A percentile compares a stretch with the other conserved stretches of the same genome.
Conservation (phyloP, 352 stramenopile species). For the Pythium aphanidermatum region DNA sequence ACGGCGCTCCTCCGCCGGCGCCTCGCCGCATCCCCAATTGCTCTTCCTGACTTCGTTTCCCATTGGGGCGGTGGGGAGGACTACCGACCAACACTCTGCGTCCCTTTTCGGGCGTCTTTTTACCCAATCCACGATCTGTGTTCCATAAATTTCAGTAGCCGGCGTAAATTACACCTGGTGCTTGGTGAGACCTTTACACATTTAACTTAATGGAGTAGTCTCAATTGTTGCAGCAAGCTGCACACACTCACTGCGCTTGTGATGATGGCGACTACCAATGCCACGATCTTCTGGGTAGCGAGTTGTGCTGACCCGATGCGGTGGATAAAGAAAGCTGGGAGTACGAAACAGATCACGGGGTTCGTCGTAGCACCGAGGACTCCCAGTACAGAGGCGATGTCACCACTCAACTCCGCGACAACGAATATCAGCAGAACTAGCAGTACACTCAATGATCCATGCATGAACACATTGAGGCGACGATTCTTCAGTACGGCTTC, state of each 20-base stretch:
- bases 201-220: slow-evolving; percentile 15
- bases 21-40: too few species aligned
- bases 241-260: slow-evolving; percentile 40
- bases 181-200: too few species aligned
- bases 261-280: slow-evolving; percentile 35
- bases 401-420: slow-evolving; percentile 60
- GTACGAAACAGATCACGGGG: slow-evolving; percentile 82
- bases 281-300: slow-evolving; percentile 34
- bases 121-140: slow-evolving; percentile 4
- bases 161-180: not conserved
- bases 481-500: slow-evolving; percentile 52
- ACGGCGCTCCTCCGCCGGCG: not conserved
- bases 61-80: not conserved
- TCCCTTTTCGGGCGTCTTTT: too few species aligned
- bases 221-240: slow-evolving; percentile 51
- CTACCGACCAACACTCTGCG: slow-evolving; percentile 3
- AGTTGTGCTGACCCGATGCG: slow-evolving; percentile 38
- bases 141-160: not conserved
- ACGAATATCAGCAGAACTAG: slow-evolving; percentile 46
- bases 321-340: slow-evolving; percentile 77
- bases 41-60: too few species aligned
- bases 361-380: slow-evolving; percentile 83
- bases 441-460: slow-evolving; percentile 45
- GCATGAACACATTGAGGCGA: slow-evolving; percentile 35
- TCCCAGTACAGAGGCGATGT: slow-evolving; percentile 81